Evolutionary conservation across 2,329 filamentous ascomycete genomes (phyloP), one percentile per base, ranked within the genome.

Genomic region (Sclerotinia trifoliorum): DNA sequence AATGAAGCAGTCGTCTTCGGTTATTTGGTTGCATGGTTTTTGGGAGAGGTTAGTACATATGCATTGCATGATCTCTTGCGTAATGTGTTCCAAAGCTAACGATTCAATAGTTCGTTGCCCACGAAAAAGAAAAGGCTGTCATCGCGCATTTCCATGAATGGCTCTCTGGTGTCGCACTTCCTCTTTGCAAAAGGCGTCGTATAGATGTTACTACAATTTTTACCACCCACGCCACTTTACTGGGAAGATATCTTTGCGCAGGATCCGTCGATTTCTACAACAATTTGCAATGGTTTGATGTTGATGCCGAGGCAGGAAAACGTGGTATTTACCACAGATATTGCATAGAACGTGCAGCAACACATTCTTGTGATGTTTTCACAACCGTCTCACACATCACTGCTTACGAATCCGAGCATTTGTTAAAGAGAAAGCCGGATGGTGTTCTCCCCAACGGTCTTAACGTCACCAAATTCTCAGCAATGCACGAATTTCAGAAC

Each of bases 231-330:
- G 95, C 95, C 32, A 98, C 95, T 7, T 86, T 99, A 15, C 88
- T 99, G 61, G 95, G 95, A 71, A 90, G 95, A 76, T 98, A 99
- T 78, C 91, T 98, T 61, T 98, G 95, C 78, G 95, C 95, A 64
- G 95, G 95, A 66, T 97, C 94, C 0, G 95, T 98, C 71, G 95
- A 99, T 79, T 98, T 99, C 79, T 99, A 99, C 86, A 99, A 98
- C 83, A 97, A 98, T 79, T 86, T 99, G 65, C 94, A 98, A 80
- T 91, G 89, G 82, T 98, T 99, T 77, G 94, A 99, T 78, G 93
- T 97, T 42, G 95, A 99, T 78, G 89, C 93, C 7, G 95, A 99
- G 81, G 95, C 95, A 24, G 95, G 95, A 70, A 98, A 97, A 84
- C 92, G 95, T 76, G 95, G 95, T 69, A 98, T 99, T 79, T 99